Evolutionary conservation across 2,329 filamentous ascomycete species (phyloP).

Genomic region (Leptodontidium sp.): DNA sequence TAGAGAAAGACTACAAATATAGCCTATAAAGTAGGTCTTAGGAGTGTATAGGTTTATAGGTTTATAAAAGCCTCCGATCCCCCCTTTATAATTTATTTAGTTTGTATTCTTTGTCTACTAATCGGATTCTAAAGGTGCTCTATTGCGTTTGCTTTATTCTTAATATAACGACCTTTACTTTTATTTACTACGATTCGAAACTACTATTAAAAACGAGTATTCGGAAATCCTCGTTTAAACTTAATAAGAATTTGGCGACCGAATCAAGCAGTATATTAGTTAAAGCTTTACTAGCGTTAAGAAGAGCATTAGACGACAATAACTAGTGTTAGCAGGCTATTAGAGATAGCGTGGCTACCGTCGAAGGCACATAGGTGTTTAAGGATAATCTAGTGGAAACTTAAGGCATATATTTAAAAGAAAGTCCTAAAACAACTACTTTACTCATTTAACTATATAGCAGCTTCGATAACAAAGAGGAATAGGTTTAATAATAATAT

Average conservation of each 20-base stretch:
- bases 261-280: neutral
- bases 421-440: neutral
- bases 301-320: neutral
- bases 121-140: neutral
- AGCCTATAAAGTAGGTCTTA: constrained; percentile 3
- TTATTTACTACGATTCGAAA: neutral
- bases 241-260: constrained; percentile 1
- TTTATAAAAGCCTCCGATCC: constrained; percentile 8
- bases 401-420: neutral
- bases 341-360: too few species aligned
- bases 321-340: too few species aligned
- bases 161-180: neutral
- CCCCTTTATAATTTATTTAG: neutral
- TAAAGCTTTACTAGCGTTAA: neutral
- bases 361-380: neutral
- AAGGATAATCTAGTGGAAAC: too few species aligned
- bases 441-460: neutral
- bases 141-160: constrained; percentile 5
- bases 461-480: constrained; percentile 3
- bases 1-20: neutral
- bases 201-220: neutral
- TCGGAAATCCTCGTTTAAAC: neutral
- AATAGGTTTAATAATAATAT: too few species aligned
- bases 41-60: neutral
- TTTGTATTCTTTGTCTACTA: constrained; percentile 1